Percentiles rank a stretch among this genome's conserved stretches.
Conservation (phyloP, 2,329 filamentous ascomycete genomes). For the Clathrospora elynae region DNA sequence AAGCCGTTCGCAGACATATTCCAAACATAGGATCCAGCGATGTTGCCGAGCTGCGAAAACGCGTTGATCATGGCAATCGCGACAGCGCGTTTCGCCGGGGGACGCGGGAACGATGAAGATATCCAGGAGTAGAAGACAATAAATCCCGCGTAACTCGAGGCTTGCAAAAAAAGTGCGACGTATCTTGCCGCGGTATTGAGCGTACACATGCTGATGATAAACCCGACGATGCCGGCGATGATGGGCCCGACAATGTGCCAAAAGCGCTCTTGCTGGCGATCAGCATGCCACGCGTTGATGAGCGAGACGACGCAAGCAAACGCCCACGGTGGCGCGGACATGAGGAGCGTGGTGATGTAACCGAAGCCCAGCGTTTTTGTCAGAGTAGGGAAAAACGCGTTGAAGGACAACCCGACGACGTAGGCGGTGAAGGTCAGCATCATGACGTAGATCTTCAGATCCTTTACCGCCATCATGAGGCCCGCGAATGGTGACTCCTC, state of each 20-base stretch:
- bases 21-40: slow-evolving; percentile 68
- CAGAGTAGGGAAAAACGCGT: slow-evolving; percentile 48
- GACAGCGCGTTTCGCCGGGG: slow-evolving; percentile 65
- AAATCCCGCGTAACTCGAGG: slow-evolving; percentile 49
- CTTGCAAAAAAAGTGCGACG: slow-evolving; percentile 43
- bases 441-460: slow-evolving; percentile 67
- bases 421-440: slow-evolving; percentile 67
- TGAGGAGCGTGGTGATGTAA: slow-evolving; percentile 47
- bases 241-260: slow-evolving; percentile 59
- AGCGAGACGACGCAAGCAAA: slow-evolving; percentile 55
- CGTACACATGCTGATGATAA: slow-evolving; percentile 47
- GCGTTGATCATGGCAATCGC: slow-evolving; percentile 67
- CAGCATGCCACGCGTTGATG: slow-evolving; percentile 58
- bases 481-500: slow-evolving; percentile 60
- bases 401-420: slow-evolving; percentile 57
- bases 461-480: slow-evolving; percentile 63
- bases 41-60: slow-evolving; percentile 41
- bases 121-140: slow-evolving; percentile 49
- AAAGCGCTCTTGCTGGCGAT: slow-evolving; percentile 56
- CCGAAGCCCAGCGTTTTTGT: slow-evolving; percentile 47
- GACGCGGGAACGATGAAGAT: slow-evolving; percentile 54
- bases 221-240: slow-evolving; percentile 51
- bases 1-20: slow-evolving; percentile 63
- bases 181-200: slow-evolving; percentile 41
- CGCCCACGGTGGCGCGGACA: slow-evolving; percentile 57